Evolutionary conservation across 495 filamentous ascomycete genomes (phyloP), one percentile per base, ranked within the genome.

Genomic region (Filosporella fistucella): DNA sequence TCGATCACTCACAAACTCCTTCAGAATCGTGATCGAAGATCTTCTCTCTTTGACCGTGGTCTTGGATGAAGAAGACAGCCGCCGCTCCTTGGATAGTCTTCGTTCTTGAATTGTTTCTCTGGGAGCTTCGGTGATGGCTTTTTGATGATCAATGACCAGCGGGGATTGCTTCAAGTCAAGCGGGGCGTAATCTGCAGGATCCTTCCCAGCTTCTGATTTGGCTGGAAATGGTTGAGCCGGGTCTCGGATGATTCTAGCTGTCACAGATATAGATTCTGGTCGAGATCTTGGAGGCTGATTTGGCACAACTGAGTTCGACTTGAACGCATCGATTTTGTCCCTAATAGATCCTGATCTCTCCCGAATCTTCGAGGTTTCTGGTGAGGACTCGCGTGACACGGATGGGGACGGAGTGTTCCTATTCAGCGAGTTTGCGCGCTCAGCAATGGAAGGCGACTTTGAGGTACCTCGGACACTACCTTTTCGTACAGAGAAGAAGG

Each of bases 201-300:
- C 38, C 37, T 57, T 57, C 7, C 47, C 49, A 11, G 58, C 42
- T 32, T 75, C 69, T 12, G 75, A 59, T 18, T 51, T 77, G 66
- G 37, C 69, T 54, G 51, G 68, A 58, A 68, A 76, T 58, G 42
- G 64, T 21, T 63, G 68, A 42, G 41, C 21, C 28, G 72, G 63
- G 40, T 87, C 81, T 22, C 86, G 76, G 23, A 91, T 65, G 32
- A 91, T 90, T 17, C 82, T 79, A 22, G 89, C 84, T 0, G 85
- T 89, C 8, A 93, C 88, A 26, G 89, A 88, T 9, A 93, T 76
- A 11, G 86, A 90, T 65, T 76, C 81, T 39, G 78, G 75, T n/a
- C 72, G 68, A 12, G 69, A 65, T 35, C 66, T 63, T 14, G 32
- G 16, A 3, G 49, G 16, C 33, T 37, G 33, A 13, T 14, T 23